A percentile compares a stretch with the other conserved stretches of the same genome.
Conservation (phyloP, 2,329 filamentous ascomycete species). For the Aspergillus sojae region DNA sequence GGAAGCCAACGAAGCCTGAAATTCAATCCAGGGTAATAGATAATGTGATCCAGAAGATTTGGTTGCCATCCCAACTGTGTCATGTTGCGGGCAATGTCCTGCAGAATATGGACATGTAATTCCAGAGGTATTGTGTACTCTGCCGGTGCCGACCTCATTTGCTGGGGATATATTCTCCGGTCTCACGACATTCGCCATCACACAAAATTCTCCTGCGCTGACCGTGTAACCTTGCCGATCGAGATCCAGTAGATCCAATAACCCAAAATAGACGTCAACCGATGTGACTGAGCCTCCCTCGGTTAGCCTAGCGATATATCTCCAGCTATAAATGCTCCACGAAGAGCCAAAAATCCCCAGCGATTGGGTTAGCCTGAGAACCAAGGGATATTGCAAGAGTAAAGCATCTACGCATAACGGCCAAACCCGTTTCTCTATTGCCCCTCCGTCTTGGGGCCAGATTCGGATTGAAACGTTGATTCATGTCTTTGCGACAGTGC, state of each 20-base stretch:
- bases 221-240: neutral
- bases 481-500: conserved; percentile 28
- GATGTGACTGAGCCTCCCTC: neutral
- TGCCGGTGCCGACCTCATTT: conserved; percentile 10
- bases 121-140: neutral
- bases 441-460: conserved; percentile 9
- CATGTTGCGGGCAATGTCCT: neutral
- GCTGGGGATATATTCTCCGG: conserved; percentile 13
- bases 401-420: neutral
- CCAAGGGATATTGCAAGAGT: neutral
- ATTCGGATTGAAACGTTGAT: conserved; percentile 24
- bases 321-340: neutral
- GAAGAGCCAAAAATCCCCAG: neutral
- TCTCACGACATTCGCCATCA: conserved; percentile 6
- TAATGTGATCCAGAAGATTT: neutral
- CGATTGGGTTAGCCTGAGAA: neutral
- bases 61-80: neutral
- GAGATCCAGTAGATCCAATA: conserved; percentile 3
- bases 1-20: neutral
- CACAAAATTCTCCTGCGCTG: neutral
- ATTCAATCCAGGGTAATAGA: neutral
- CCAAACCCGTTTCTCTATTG: conserved; percentile 4
- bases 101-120: neutral
- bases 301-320: neutral
- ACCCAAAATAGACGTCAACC: conserved; percentile 9